Percentiles rank a stretch among this genome's conserved stretches.
phyloP scores from a whole-genome alignment of 495 filamentous ascomycete genomes.

The Aspergillus kassunensis region DNA sequence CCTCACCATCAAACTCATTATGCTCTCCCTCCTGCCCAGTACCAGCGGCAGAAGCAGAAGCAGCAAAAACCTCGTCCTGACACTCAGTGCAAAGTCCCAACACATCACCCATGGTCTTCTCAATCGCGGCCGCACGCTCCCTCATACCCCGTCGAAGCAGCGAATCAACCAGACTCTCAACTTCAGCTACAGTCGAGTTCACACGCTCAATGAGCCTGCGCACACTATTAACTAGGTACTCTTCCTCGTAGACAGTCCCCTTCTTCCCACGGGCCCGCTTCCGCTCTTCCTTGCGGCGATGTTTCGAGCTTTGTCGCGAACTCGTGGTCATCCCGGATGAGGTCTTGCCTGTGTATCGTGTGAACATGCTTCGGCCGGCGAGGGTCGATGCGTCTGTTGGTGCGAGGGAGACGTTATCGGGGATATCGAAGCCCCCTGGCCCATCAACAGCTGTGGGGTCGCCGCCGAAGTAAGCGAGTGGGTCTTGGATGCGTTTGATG shows the following conservation, averaged over 20 bases:
- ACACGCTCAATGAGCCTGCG: slow-evolving; percentile 80
- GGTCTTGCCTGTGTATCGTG: slow-evolving; percentile 89
- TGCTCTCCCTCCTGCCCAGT: slow-evolving; percentile 14
- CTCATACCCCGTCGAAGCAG: slow-evolving; percentile 77
- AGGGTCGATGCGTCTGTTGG: slow-evolving; percentile 77
- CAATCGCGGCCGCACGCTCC: slow-evolving; percentile 76
- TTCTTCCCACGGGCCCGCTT: slow-evolving; percentile 93
- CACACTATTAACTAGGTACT: slow-evolving; percentile 87
- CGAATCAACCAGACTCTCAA: slow-evolving; percentile 66
- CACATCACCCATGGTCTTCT: slow-evolving; percentile 67
- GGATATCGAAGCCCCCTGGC: slow-evolving; percentile 58
- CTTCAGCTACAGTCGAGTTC: slow-evolving; percentile 64
- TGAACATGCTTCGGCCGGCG: slow-evolving; percentile 73
- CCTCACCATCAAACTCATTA: slow-evolving; percentile 7
- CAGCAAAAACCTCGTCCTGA: slow-evolving; percentile 64
- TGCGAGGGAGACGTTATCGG: slow-evolving; percentile 88
- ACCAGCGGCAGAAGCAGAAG: slow-evolving; percentile 7
- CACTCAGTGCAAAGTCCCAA: slow-evolving; percentile 60
- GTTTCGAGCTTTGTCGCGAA: slow-evolving; percentile 76
- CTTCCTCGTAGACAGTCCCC: slow-evolving; percentile 95
- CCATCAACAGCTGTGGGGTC: slow-evolving; percentile 46
- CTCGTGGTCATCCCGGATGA: slow-evolving; percentile 58
- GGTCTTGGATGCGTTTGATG: slow-evolving; percentile 73
- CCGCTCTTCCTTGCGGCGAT: slow-evolving; percentile 80
- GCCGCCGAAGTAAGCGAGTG: slow-evolving; percentile 72